Evolutionary conservation across 495 filamentous ascomycete genomes (phyloP).

Genomic region (Podospora conica): DNA sequence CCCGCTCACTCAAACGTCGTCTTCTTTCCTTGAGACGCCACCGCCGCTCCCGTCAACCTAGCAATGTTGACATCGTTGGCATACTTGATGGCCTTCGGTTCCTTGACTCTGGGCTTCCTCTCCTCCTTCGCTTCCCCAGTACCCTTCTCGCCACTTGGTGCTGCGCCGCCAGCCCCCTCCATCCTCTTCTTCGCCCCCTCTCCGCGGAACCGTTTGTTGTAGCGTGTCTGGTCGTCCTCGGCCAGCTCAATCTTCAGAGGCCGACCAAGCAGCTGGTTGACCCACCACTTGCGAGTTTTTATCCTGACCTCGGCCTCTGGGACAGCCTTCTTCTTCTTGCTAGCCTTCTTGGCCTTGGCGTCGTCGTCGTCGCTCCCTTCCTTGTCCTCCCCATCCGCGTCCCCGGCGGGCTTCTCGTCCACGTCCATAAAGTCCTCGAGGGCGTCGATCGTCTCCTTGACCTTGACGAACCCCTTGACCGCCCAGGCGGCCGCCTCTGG

Average conservation of each 20-base stretch:
- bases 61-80: slow-evolving; percentile 37
- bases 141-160: slow-evolving; percentile 3
- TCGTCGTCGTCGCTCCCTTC: slow-evolving; percentile 5
- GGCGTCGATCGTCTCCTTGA: slow-evolving; percentile 49
- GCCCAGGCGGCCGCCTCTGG: slow-evolving; percentile 67
- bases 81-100: slow-evolving; percentile 22
- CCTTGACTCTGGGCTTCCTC: slow-evolving; percentile 18
- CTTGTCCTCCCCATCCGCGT: slow-evolving; percentile 26
- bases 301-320: slow-evolving; percentile 39
- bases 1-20: slow-evolving; percentile 61
- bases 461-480: slow-evolving; percentile 70
- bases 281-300: slow-evolving; percentile 66
- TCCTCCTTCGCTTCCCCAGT: slow-evolving; percentile 13
- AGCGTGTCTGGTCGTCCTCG: slow-evolving; percentile 77
- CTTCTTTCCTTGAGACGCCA: slow-evolving; percentile 77
- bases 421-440: slow-evolving; percentile 54
- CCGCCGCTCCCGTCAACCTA: slow-evolving; percentile 66
- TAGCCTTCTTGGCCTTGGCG: slow-evolving; percentile 6
- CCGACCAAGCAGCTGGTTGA: slow-evolving; percentile 73
- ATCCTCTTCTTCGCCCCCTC: slow-evolving; percentile 45
- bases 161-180: slow-evolving; percentile 2
- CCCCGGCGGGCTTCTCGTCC: slow-evolving; percentile 36
- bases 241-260: slow-evolving; percentile 85
- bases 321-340: slow-evolving; percentile 14
- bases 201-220: slow-evolving; percentile 81